A percentile compares a stretch with the other conserved stretches of the same genome.
These are phyloP conservation scores for Saccharomyces eubayanus DNA, from an alignment of 805 yeast species.

Conservation along the genomic window DNA sequence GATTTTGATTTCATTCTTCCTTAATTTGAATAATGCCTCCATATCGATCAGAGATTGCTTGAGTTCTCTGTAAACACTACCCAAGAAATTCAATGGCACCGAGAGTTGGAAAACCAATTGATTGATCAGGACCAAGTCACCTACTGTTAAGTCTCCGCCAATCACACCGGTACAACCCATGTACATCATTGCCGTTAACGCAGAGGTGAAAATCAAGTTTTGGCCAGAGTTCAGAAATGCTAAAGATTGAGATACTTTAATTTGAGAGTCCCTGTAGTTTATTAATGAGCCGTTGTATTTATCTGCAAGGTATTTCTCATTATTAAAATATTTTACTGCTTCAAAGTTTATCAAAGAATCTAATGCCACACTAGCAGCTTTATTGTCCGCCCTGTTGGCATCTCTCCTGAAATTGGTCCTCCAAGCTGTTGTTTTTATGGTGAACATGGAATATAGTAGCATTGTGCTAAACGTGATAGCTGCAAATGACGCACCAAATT, in stretches of 20 bases:
- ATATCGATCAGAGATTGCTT: slow-evolving; percentile 89
- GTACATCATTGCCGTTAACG: slow-evolving; percentile 94
- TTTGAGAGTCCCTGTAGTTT: slow-evolving; percentile 58
- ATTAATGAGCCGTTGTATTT: slow-evolving; percentile 71
- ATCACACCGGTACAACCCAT: slow-evolving; percentile 96
- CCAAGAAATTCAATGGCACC: slow-evolving; percentile 88
- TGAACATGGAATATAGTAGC: slow-evolving; percentile 80
- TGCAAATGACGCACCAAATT: slow-evolving; percentile 84
- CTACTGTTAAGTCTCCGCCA: slow-evolving; percentile 73
- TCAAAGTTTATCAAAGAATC: slow-evolving; percentile 93
- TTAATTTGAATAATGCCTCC: slow-evolving; percentile 88
- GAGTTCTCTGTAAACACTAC: slow-evolving; percentile 90
- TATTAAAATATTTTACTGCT: slow-evolving; percentile 89
- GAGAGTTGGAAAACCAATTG: slow-evolving; percentile 93
- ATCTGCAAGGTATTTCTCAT: slow-evolving; percentile 69
- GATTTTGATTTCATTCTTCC: slow-evolving; percentile 62
- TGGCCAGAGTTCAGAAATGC: slow-evolving; percentile 77
- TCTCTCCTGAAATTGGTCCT: slow-evolving; percentile 82
- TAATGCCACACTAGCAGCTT: slow-evolving; percentile 89
- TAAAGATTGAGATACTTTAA: slow-evolving; percentile 76
- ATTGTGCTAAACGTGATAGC: slow-evolving; percentile 81
- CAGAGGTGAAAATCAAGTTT: slow-evolving; percentile 72
- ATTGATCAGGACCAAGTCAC: slow-evolving; percentile 89
- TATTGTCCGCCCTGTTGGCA: slow-evolving; percentile 88
- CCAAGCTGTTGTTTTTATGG: slow-evolving; percentile 93